Percentiles rank a stretch among this genome's conserved stretches.
Conservation (phyloP, 306 rosid species). For the Herpetospermum pedunculosum region DNA sequence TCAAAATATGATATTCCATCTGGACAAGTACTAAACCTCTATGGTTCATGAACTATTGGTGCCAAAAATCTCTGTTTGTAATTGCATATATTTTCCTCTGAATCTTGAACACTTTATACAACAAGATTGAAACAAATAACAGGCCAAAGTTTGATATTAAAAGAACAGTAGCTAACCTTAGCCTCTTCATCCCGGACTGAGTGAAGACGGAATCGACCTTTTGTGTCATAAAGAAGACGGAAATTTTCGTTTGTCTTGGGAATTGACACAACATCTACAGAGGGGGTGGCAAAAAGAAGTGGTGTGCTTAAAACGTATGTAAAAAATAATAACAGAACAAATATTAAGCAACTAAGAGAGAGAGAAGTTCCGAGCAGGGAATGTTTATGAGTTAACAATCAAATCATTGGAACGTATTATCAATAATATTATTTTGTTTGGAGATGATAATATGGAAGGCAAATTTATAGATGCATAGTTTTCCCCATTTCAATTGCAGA, state of each 20-base stretch:
- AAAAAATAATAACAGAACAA: not conserved
- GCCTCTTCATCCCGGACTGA: slow-evolving; percentile 73
- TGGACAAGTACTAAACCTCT: not conserved
- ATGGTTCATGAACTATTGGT: not conserved
- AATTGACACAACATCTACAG: slow-evolving; percentile 58
- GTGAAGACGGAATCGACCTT: slow-evolving; percentile 75
- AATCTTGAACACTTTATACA: not conserved
- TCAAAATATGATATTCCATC: not conserved
- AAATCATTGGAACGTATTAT: not conserved
- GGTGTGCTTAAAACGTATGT: not conserved
- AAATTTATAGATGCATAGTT: not conserved
- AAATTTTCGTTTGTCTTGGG: slow-evolving; percentile 74
- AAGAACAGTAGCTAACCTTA: slow-evolving; percentile 27
- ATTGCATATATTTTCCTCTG: not conserved
- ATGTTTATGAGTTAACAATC: not conserved
- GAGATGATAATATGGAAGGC: not conserved
- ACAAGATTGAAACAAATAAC: not conserved
- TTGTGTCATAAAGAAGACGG: slow-evolving; percentile 79
- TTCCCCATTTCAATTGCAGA: not conserved
- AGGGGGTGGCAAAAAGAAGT: not conserved
- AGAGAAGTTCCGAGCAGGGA: not conserved
- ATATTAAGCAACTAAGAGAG: not conserved
- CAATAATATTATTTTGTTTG: not conserved
- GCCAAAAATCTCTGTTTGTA: not conserved
- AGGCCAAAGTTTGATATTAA: not conserved